These are phyloP conservation scores for Melampsora larici-populina DNA, from an alignment of 1,284 basidiomycete genomes.

Conservation along the genomic window DNA sequence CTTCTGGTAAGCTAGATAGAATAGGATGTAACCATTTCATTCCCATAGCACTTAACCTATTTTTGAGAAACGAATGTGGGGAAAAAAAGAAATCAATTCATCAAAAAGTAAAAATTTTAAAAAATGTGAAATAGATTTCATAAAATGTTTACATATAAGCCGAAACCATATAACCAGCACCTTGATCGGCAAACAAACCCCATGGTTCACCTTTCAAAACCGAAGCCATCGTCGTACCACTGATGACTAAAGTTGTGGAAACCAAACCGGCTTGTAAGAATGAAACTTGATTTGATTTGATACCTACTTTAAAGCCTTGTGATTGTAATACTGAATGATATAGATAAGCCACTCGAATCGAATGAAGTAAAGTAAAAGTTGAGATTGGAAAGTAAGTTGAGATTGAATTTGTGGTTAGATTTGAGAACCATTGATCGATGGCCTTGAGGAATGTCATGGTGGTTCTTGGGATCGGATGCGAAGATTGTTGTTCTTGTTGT, in stretches of 20 bases:
- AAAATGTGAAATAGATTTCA: too few species aligned
- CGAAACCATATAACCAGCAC: slow-evolving; percentile 19
- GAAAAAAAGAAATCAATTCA: background rate
- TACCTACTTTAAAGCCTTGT: slow-evolving; percentile 15
- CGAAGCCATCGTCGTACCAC: slow-evolving; percentile 39
- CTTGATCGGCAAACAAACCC: background rate
- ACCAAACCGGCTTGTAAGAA: slow-evolving; percentile 29
- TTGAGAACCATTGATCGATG: background rate
- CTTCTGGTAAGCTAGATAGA: slow-evolving; percentile 10
- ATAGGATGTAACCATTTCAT: slow-evolving; percentile 42
- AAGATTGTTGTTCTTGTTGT: too few species aligned
- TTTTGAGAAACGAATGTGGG: background rate
- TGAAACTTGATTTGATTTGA: slow-evolving; percentile 6
- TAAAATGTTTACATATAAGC: slow-evolving; percentile 41
- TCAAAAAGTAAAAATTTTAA: background rate
- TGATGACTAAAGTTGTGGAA: slow-evolving; percentile 32
- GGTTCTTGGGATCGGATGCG: too few species aligned
- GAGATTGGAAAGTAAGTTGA: slow-evolving; percentile 9
- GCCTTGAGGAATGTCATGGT: background rate
- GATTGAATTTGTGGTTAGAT: background rate
- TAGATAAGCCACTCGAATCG: slow-evolving; percentile 26
- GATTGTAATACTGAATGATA: slow-evolving; percentile 29
- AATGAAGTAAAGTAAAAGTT: slow-evolving; percentile 21
- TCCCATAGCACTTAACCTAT: slow-evolving; percentile 9
- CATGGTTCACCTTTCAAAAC: slow-evolving; percentile 30